Conservation (phyloP, 2,329 filamentous ascomycete genomes). For the Dactylellina parvicollis region DNA sequence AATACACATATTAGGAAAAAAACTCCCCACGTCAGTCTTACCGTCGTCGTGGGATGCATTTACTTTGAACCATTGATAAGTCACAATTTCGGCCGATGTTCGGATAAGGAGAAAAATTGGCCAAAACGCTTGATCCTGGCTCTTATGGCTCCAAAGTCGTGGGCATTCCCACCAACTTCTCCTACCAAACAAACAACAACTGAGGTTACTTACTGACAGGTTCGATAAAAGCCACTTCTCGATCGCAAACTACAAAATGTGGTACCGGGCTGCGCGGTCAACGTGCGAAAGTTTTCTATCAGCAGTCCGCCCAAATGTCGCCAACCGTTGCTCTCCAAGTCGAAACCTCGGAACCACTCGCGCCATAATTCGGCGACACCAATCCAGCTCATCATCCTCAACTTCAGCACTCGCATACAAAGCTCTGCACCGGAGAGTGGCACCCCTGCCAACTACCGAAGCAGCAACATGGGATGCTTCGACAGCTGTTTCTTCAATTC, state of each 20-base stretch:
- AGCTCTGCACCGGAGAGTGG: conserved; percentile 88
- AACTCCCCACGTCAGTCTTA: no score
- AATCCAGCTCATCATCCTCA: conserved; percentile 67
- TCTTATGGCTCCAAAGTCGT: no score
- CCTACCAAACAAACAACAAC: neutral
- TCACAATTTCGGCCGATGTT: conserved; percentile 54
- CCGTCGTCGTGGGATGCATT: no score
- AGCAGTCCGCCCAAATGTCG: neutral
- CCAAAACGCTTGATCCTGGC: neutral
- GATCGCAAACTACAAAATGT: conserved; percentile 10
- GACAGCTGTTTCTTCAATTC: conserved; percentile 94
- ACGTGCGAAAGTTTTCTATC: neutral
- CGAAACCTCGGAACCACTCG: no score
- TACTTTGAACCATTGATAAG: no score
- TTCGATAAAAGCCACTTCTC: no score
- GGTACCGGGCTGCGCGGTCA: neutral
- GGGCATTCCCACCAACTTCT: neutral
- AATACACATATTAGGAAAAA: no score
- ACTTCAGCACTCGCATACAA: conserved; percentile 98
- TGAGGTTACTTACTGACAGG: no score
- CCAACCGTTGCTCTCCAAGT: neutral
- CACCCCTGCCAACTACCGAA: conserved; percentile 80
- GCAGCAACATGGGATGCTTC: conserved; percentile 84
- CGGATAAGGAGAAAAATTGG: conserved; percentile 42
- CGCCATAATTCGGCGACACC: conserved; percentile 1